Percentiles rank a stretch among this genome's conserved stretches.
These are phyloP conservation scores for Fusarium domesticum DNA, from an alignment of 2,329 filamentous ascomycete species.

Conservation along the genomic window DNA sequence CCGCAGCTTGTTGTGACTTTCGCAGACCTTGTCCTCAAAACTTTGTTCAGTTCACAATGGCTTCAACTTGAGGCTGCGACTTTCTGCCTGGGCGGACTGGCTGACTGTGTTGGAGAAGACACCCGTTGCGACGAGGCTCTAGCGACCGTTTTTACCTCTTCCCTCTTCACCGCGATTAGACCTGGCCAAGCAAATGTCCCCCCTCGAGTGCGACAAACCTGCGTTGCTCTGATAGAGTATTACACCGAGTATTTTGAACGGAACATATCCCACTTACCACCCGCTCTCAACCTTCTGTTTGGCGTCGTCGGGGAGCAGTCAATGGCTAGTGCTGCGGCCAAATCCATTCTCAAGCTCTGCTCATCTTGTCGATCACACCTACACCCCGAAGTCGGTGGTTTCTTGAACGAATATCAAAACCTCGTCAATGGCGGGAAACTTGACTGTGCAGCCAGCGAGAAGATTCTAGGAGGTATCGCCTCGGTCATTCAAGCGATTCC, in stretches of 20 bases:
- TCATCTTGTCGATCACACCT: constrained; percentile 70
- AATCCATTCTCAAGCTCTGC: constrained; percentile 71
- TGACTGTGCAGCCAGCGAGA: constrained; percentile 69
- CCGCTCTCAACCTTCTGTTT: constrained; percentile 73
- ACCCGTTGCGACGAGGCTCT: constrained; percentile 58
- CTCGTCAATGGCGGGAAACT: constrained; percentile 53
- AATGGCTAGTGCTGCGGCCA: constrained; percentile 67
- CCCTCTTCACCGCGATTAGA: constrained; percentile 55
- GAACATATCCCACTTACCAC: constrained; percentile 63
- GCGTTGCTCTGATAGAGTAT: constrained; percentile 66
- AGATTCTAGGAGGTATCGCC: constrained; percentile 70
- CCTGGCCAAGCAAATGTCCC: constrained; percentile 53
- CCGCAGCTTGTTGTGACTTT: constrained; percentile 56
- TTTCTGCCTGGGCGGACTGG: constrained; percentile 63
- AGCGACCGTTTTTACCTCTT: constrained; percentile 57
- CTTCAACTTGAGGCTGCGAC: constrained; percentile 58
- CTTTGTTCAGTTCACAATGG: constrained; percentile 51
- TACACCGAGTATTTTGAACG: constrained; percentile 76
- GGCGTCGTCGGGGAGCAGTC: constrained; percentile 60
- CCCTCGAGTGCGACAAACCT: constrained; percentile 62
- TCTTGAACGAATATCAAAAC: constrained; percentile 68
- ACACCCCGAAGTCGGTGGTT: constrained; percentile 63
- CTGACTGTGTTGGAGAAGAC: constrained; percentile 62
- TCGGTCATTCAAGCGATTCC: constrained; percentile 71
- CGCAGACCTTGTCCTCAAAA: constrained; percentile 51